Evolutionary conservation across 148 eudicot species (phyloP), one percentile per base, ranked within the genome.

Genomic region (Amaranthus cruentus): DNA sequence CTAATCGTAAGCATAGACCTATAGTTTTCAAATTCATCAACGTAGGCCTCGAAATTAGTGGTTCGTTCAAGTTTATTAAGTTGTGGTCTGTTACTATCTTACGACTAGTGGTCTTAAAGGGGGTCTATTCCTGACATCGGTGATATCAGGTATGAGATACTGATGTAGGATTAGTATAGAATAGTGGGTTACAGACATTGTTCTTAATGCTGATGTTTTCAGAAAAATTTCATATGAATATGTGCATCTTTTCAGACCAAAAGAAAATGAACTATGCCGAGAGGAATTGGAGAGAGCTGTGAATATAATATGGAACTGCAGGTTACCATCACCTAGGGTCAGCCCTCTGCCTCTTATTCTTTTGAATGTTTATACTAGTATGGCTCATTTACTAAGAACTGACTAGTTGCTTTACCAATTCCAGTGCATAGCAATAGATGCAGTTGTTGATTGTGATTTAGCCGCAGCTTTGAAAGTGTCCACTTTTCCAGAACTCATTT

Each of bases 351-450:
- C 68, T 15, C 55, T 53, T 69, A 28, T 62, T 64, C 74, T 72
- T 71, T 76, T 65, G 46, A 28, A 15, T 51, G 42, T 51, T 54
- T 55, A 71, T 72, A 42, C 1, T 0, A 15, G 47, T 54, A 28
- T 7, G 4, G 43, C 1, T 54, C n/a, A 14, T 15, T 55, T 6
- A 70, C 21, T 21, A 42, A 9, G 28, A 74, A 48, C 73, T 80
- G 51, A 67, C 69, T 21, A 47, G 7, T 4, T 61, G n/a, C 38
- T 12, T 62, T 68, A 38, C 55, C 11, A 8, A 76, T 49, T 81
- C 51, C 82, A 93, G 98, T 95, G 98, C 84, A 97, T 95, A 52
- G 97, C 98, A 28, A 80, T 95, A 70, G 98, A 95, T 85, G 97
- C 97, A 65, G 86, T 88, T 47, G 78, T 82, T 38, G 93, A 95